Evolutionary conservation across 2,329 filamentous ascomycete species (phyloP).

Genomic region (Elsinoe perseae): DNA sequence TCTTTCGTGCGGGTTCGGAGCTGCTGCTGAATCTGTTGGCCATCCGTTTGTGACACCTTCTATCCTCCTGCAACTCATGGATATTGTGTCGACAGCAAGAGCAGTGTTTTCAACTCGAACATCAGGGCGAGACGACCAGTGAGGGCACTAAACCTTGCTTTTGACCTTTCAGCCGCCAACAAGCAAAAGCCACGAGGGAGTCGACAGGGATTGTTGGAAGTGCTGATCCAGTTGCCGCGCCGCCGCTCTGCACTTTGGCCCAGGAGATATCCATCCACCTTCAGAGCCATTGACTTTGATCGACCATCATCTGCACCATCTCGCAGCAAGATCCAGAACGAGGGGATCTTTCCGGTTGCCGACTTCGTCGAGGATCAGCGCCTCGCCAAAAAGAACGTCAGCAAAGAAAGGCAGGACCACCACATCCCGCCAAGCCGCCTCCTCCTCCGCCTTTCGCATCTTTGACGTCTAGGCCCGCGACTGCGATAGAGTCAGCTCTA

Average conservation of each 20-base stretch:
- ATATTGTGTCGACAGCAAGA: not conserved
- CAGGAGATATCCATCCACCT: not conserved
- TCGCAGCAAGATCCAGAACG: slow-evolving; percentile 2
- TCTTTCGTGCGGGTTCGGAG: slow-evolving; percentile 10
- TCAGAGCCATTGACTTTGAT: not conserved
- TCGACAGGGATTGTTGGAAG: slow-evolving; percentile 10
- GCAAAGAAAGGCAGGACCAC: slow-evolving; percentile 10
- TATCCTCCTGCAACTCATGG: slow-evolving; percentile 5
- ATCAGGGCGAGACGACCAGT: not conserved
- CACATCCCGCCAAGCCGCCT: slow-evolving; percentile 11
- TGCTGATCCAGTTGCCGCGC: slow-evolving; percentile 6
- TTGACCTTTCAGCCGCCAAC: not conserved
- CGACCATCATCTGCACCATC: not conserved
- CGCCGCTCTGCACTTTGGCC: not conserved
- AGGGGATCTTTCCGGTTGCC: not conserved
- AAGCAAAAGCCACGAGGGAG: slow-evolving; percentile 7
- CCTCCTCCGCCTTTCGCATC: slow-evolving; percentile 8
- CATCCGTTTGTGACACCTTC: slow-evolving; percentile 7
- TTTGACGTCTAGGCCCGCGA: slow-evolving; percentile 11
- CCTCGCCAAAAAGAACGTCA: slow-evolving; percentile 8
- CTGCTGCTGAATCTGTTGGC: slow-evolving; percentile 1
- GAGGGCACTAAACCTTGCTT: not conserved
- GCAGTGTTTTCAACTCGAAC: not conserved
- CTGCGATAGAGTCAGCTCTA: slow-evolving; percentile 8
- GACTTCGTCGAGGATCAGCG: not conserved